phyloP scores from a whole-genome alignment of 306 rosid species.

The Cicer arietinum region DNA sequence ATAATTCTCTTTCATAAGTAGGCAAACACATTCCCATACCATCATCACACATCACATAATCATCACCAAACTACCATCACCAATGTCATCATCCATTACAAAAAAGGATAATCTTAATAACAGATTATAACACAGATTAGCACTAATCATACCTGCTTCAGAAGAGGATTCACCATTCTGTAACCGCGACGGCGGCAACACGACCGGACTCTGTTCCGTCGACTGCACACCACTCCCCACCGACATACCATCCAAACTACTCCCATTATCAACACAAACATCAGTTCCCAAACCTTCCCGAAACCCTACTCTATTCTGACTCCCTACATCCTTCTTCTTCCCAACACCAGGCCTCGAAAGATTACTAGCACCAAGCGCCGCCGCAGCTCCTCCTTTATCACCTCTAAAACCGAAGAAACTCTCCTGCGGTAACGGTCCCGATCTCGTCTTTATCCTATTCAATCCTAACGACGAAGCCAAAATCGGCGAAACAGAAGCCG shows the following conservation, averaged over 20 bases:
- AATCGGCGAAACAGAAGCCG: conserved; percentile 85
- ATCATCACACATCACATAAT: not conserved
- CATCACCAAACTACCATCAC: not conserved
- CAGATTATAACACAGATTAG: not conserved
- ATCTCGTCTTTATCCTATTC: conserved; percentile 94
- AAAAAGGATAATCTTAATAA: not conserved
- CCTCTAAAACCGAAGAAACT: conserved; percentile 84
- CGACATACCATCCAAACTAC: conserved; percentile 62
- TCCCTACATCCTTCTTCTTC: conserved; percentile 63
- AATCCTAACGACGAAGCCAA: conserved; percentile 87
- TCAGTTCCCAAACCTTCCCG: conserved; percentile 54
- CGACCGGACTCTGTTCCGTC: conserved; percentile 71
- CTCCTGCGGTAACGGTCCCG: conserved; percentile 99
- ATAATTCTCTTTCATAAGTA: conserved; percentile 1
- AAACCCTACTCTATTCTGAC: conserved; percentile 54
- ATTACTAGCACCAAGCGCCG: conserved; percentile 65
- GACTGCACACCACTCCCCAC: conserved; percentile 59
- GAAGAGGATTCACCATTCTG: conserved; percentile 74
- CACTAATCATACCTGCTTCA: conserved; percentile 62
- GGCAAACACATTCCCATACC: not conserved
- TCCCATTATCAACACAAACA: conserved; percentile 61
- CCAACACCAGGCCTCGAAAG: conserved; percentile 61
- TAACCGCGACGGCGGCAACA: conserved; percentile 63
- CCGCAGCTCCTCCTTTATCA: conserved; percentile 56
- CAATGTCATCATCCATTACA: not conserved